Base-by-base conservation (phyloP, 1,284 basidiomycete species). In the Cutaneotrichosporon mucoides region DNA sequence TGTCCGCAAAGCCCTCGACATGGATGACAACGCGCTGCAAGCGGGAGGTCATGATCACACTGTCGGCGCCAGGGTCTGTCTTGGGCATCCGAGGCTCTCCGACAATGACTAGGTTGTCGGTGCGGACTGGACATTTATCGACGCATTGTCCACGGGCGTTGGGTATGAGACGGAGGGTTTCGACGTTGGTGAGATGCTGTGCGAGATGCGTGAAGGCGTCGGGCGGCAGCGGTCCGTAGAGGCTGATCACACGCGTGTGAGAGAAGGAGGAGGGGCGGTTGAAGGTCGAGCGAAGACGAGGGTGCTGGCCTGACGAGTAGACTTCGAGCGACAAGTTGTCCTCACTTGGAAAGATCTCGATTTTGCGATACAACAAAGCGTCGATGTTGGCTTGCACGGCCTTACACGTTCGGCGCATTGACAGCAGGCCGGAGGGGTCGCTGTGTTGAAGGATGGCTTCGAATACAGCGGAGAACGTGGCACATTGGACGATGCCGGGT, bases 81-180 rank as follows among this genome's bases (percentile, higher is more conserved):
- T 35, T n/a, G 1, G 49, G 49, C 37, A 51, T 13, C n/a, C 24
- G n/a, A 5, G 49, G 49, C 11, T 51, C 49, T 2, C 49, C 49
- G 33, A 58, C 47, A 24, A 53, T 33, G 34, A 53, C 42, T 4
- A 58, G 45, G 40, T 34, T 58, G 4, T 7, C 7, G 33, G 45
- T 53, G 24, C 44, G 51, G 24, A 53, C 40, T 3, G 57, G 57
- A 15, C 49, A 51, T 15, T 38, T n/a, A 37, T 51, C 49, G 4
- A 51, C 36, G 49, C 49, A 51, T 5, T 37, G 37, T 10, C 49
- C 49, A 38, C 7, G 8, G 15, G 12, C 49, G 38, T 51, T 35
- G n/a, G 57, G 57, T 16, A 53, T 34, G 34, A 58, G 12, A 16
- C 51, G 51, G 15, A 58, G 38, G 3, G 46, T 49, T 33, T 53